Percentiles rank a stretch among this genome's conserved stretches.
These are phyloP conservation scores for Puccinia polysora DNA, from an alignment of 1,284 basidiomycete genomes.

Conservation along the genomic window DNA sequence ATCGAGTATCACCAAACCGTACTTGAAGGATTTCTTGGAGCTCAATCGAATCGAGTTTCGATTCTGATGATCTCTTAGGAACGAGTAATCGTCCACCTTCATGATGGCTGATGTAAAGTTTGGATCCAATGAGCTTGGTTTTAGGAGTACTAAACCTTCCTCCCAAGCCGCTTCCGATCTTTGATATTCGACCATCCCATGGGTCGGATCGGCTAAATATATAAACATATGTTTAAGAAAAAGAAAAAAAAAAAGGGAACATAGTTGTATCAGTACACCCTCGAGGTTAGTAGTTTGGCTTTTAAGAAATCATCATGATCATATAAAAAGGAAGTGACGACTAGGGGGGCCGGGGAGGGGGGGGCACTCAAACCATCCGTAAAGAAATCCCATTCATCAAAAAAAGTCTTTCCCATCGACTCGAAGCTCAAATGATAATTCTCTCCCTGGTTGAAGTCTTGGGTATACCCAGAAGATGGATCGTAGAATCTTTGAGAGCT, in stretches of 20 bases:
- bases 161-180: conserved; percentile 56
- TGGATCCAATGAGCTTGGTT: conserved; percentile 56
- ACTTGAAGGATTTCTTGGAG: conserved; percentile 63
- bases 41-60: conserved; percentile 67
- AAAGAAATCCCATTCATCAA: conserved; percentile 40
- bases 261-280: not conserved
- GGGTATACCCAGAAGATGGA: not conserved
- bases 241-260: not conserved
- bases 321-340: not conserved
- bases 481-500: conserved; percentile 2
- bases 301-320: not conserved
- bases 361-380: conserved; percentile 17
- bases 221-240: not conserved
- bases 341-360: too few species aligned
- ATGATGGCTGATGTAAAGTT: conserved; percentile 60
- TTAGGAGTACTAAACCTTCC: conserved; percentile 62
- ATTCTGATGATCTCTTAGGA: conserved; percentile 61
- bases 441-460: not conserved
- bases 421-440: conserved; percentile 14
- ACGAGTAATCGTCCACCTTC: conserved; percentile 72
- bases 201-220: conserved; percentile 65
- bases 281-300: not conserved
- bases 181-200: conserved; percentile 66
- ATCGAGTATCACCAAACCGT: conserved; percentile 72
- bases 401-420: conserved; percentile 24